Evolutionary conservation across 2,329 filamentous ascomycete species (phyloP).

Genomic region (Orbilia brochopaga): DNA sequence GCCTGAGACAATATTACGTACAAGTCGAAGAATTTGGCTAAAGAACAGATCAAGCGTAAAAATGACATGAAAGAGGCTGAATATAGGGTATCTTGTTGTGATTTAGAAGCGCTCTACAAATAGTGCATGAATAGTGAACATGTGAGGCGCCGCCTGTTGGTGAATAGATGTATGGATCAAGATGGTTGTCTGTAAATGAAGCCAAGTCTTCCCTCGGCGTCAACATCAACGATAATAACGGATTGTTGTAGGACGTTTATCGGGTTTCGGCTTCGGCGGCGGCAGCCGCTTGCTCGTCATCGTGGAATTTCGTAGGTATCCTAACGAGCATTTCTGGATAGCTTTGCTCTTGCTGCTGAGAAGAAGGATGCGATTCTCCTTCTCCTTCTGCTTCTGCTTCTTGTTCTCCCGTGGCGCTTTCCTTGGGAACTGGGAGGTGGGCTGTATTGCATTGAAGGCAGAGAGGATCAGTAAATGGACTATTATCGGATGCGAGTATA

Average conservation of each 20-base stretch:
- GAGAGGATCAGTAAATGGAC: constrained; percentile 46
- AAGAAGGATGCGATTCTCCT: constrained; percentile 58
- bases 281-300: constrained; percentile 24
- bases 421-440: constrained; percentile 70
- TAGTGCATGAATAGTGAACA: too few species aligned
- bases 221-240: too few species aligned
- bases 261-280: constrained; percentile 14
- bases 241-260: not conserved
- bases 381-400: constrained; percentile 57
- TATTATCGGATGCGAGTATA: constrained; percentile 23
- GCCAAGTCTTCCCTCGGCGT: too few species aligned
- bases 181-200: too few species aligned
- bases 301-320: constrained; percentile 64
- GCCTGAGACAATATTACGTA: too few species aligned
- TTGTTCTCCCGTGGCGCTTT: constrained; percentile 60
- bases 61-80: too few species aligned
- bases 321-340: constrained; percentile 81
- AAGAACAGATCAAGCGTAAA: too few species aligned
- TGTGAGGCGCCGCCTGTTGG: too few species aligned
- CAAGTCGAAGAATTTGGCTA: too few species aligned
- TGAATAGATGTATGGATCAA: too few species aligned
- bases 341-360: constrained; percentile 52
- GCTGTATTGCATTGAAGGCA: constrained; percentile 60
- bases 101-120: too few species aligned
- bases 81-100: too few species aligned